Conservation (phyloP, 495 filamentous ascomycete species). For the Lichenothelia convexa region DNA sequence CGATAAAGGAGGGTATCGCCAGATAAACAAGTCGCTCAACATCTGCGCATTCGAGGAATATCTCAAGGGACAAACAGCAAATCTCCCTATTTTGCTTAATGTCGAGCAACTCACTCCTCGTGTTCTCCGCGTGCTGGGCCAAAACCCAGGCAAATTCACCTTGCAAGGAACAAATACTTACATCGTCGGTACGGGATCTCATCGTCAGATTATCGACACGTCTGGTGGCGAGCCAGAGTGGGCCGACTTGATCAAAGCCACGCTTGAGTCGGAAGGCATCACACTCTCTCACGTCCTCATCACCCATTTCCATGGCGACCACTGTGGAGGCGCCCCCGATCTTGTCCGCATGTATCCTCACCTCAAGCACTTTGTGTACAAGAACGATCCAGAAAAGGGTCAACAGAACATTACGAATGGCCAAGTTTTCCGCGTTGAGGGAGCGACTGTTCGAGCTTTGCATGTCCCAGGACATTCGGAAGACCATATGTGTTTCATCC, state of each 20-base stretch:
- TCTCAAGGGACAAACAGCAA: conserved; percentile 17
- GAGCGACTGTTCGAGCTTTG: conserved; percentile 25
- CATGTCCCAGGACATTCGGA: conserved; percentile 25
- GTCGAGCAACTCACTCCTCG: conserved; percentile 24
- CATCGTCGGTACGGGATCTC: conserved; percentile 49
- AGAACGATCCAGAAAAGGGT: conserved; percentile 26
- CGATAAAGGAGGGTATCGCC: conserved; percentile 24
- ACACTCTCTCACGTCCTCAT: conserved; percentile 7
- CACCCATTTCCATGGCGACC: conserved; percentile 13
- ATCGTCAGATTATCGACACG: conserved; percentile 63
- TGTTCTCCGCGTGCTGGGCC: conserved; percentile 43
- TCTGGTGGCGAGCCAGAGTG: conserved; percentile 40
- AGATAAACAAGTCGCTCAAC: conserved; percentile 30
- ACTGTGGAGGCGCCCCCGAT: conserved; percentile 10
- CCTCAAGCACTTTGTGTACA: conserved; percentile 19
- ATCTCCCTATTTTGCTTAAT: conserved; percentile 20
- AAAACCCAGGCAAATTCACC: conserved; percentile 59
- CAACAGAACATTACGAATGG: conserved; percentile 35
- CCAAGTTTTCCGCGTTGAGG: conserved; percentile 23
- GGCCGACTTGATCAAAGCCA: conserved; percentile 14
- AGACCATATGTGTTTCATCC: conserved; percentile 32
- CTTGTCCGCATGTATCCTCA: conserved; percentile 6
- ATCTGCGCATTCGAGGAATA: conserved; percentile 29
- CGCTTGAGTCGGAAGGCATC: conserved; percentile 1
- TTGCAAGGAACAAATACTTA: conserved; percentile 74